Evolutionary conservation across 139 green algal genomes (phyloP).

Genomic region (Mesotaenium endlicherianum): DNA sequence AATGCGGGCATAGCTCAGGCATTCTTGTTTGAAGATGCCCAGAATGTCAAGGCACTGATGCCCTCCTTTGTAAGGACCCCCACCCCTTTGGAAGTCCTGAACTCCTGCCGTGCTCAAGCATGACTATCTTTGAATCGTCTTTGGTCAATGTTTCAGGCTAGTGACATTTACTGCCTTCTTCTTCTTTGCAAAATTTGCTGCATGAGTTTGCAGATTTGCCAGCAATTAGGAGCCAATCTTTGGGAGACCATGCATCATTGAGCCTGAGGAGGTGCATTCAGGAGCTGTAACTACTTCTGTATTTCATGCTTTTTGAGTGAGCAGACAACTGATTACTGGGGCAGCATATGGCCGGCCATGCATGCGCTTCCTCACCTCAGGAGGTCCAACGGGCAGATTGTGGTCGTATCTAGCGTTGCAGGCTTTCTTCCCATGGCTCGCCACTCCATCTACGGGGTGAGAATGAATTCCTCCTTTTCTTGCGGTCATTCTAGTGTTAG

Average conservation of each 20-base stretch:
- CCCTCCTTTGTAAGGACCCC: background rate
- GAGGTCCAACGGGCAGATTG: slow-evolving; percentile 2
- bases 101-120: background rate
- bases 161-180: background rate
- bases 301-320: background rate
- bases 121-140: background rate
- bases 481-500: background rate
- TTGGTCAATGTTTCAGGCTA: background rate
- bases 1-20: slow-evolving; percentile 38
- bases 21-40: slow-evolving; percentile 31
- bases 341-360: slow-evolving; percentile 8
- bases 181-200: background rate
- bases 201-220: background rate
- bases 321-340: slow-evolving; percentile 37
- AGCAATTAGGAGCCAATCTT: background rate
- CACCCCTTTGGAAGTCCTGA: background rate
- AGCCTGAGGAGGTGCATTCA: background rate
- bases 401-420: slow-evolving; percentile 26
- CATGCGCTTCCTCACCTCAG: slow-evolving; percentile 27
- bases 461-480: background rate
- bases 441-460: slow-evolving; percentile 28
- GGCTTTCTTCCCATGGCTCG: slow-evolving; percentile 15
- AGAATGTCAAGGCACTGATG: slow-evolving; percentile 4
- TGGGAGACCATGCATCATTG: background rate
- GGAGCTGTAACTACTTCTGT: background rate